Base-by-base conservation (phyloP, 768 basidiomycete species). In the Pisolithus sp. region DNA sequence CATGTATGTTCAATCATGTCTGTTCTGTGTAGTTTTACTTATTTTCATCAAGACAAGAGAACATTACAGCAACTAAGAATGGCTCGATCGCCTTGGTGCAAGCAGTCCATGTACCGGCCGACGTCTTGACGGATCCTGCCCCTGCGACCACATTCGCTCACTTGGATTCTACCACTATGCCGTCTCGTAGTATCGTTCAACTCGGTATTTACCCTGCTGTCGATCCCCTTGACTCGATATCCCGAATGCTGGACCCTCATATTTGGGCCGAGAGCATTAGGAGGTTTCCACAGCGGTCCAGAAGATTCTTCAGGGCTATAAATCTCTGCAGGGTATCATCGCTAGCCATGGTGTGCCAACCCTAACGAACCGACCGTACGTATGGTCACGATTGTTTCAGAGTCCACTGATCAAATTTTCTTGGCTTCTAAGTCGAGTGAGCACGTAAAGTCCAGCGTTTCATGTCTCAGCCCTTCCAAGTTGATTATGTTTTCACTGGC, bases 401-500 rank as follows among this genome's bases (percentile, higher is more conserved):
- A 30, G 40, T 6, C 21, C 5, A 39, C 7, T 46, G 48, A 26
- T 43, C 18, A 46, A n/a, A 28, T 46, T 48, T 39, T 20, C 37
- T 30, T 41, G 20, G 18, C 5, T 62, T 45, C 8, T 53, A 88
- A 86, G 93, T 96, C 75, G 90, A 94, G 76, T 92, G 93, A 73
- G 94, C 93, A 57, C 91, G 93, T 72, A 95, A 96, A 79, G 93
- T 97, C 66, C 93, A 92, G 71, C 89, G 93, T 78, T 97, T 98
- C 90, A 98, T 99, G 96, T 97, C 93, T 61, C 94, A 99, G 77
- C 96, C 96, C 57, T 99, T 99, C 93, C 89, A 91, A 71, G 95
- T 97, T 70, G 96, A 93, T 52, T 92, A 97, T 78, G 93, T 96
- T 73, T 97, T 98, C 84, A 98, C 95, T 67, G 95, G 95, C 79